Base-by-base conservation (phyloP, 1,139 yeast genomes). In the Hanseniaspora sp. region DNA sequence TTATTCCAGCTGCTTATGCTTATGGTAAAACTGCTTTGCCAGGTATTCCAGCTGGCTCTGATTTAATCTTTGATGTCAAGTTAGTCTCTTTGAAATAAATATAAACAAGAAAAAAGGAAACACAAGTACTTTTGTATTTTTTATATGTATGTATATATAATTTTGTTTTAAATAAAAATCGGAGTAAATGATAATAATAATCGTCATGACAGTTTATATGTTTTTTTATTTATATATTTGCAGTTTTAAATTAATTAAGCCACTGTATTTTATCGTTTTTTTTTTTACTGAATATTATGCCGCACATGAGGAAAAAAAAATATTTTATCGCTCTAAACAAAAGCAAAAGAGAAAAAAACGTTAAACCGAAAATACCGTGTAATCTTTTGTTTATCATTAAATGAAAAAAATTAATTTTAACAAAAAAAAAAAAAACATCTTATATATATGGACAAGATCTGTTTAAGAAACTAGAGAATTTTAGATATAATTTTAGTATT, bases 21-120 rank as follows among this genome's bases (percentile, higher is more conserved):
- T 92, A 92, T 73, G 98, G 98, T 60, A 84, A 85, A 67, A 86
- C 86, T 75, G 80, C 86, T 59, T 77, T 92, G 62, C 97, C 98
- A 64, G 98, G 97, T 60, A 86, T 92, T 64, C 98, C 98, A 66
- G 86, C 95, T 64, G 90, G 90, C 81, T 85, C 95, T 58, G 95
- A 87, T 73, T 79, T 92, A 71, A 86, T 95, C 58, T 92, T 92
- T 66, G 98, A 92, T 70, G 95, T 92, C 67, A 92, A 90, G 75
- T 80, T 92, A 67, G 92, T 92, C 62, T 80, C 90, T 60, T 77
- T 90, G 69, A 88, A 88, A 79, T 90, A 83, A 67, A 17, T 40
- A 18, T 2, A 40, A 33, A 33, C 12, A 13, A 40, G 43, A 4
- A 18, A 12, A 11, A 12, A 2, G 34, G 7, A 11, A 42, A 39